A percentile compares a stretch with the other conserved stretches of the same genome.
Evolutionary conservation across 129 eudicot genomes (phyloP).

Genomic region (Chrysanthemum lavandulifolium): DNA sequence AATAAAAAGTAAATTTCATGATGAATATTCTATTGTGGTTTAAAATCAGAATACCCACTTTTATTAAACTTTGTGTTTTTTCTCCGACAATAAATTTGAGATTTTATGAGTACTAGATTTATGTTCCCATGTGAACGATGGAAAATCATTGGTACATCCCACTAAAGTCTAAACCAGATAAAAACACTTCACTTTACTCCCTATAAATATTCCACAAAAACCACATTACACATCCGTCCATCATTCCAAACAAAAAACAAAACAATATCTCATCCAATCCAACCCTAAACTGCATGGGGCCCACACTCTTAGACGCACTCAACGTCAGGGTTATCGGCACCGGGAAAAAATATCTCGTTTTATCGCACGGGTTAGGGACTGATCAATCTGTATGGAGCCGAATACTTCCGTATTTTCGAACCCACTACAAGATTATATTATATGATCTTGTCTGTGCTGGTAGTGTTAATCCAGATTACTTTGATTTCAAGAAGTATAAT

Average conservation of each 20-base stretch:
- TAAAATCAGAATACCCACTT: too few relatives aligned
- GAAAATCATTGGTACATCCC: constrained; percentile 33
- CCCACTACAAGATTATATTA: constrained; percentile 59
- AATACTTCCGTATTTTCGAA: constrained; percentile 61
- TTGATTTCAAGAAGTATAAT: constrained; percentile 75
- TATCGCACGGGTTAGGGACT: constrained; percentile 94
- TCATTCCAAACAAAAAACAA: not conserved
- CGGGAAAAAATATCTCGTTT: constrained; percentile 59
- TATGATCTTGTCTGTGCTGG: constrained; percentile 95
- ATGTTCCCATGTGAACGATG: constrained; percentile 25
- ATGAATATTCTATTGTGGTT: too few relatives aligned
- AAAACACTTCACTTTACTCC: not conserved
- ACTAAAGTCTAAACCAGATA: constrained; percentile 17
- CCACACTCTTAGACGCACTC: constrained; percentile 59
- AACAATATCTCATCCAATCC: not conserved
- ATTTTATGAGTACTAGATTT: too few relatives aligned
- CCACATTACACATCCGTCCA: not conserved
- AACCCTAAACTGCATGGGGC: constrained; percentile 49
- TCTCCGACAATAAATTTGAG: too few relatives aligned
- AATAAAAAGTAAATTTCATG: too few relatives aligned
- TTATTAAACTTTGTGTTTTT: too few relatives aligned
- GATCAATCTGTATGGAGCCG: constrained; percentile 95
- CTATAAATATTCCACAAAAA: too few relatives aligned
- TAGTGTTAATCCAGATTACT: constrained; percentile 87
- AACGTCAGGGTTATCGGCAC: constrained; percentile 83